Percentiles rank a stretch among this genome's conserved stretches.
Evolutionary conservation across 1,284 basidiomycete species (phyloP).

Genomic region (Ceratobasidium sp.): DNA sequence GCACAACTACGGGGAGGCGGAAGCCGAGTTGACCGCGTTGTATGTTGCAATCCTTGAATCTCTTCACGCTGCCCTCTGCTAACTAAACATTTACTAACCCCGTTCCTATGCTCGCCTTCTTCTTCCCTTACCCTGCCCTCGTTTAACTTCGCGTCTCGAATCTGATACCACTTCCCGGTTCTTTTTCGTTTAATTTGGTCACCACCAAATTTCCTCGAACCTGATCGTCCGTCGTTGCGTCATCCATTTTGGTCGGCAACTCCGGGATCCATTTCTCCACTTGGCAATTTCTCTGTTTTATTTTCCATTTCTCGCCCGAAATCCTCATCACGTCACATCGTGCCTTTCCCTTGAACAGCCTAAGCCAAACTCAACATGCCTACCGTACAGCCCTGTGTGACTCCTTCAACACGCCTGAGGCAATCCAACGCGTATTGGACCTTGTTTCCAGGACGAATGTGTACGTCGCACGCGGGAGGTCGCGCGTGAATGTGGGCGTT

Average conservation of each 20-base stretch:
- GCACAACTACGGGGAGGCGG: conserved; percentile 72
- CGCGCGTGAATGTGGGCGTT: conserved; percentile 64
- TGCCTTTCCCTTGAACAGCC: conserved; percentile 59
- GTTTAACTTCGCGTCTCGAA: conserved; percentile 15
- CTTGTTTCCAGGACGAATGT: conserved; percentile 91
- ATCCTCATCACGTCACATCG: too few species aligned
- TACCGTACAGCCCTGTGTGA: conserved; percentile 96
- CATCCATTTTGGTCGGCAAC: too few species aligned
- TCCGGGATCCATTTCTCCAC: too few species aligned
- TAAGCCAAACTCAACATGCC: conserved; percentile 79
- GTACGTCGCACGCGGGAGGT: conserved; percentile 71
- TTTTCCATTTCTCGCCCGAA: too few species aligned
- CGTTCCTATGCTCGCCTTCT: not conserved
- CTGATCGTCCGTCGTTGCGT: too few species aligned
- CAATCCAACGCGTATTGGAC: conserved; percentile 82
- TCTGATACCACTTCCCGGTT: too few species aligned
- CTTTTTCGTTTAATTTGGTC: too few species aligned
- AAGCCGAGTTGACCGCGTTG: conserved; percentile 55
- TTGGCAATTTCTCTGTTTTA: too few species aligned
- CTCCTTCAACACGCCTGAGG: conserved; percentile 95
- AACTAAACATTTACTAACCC: too few species aligned
- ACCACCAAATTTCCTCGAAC: too few species aligned
- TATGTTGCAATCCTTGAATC: conserved; percentile 12
- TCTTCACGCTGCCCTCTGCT: not conserved
- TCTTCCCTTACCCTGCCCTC: conserved; percentile 42